phyloP scores from a whole-genome alignment of 2,329 filamentous ascomycete genomes.

The Nothophaeocryptopus gaeumannii region DNA sequence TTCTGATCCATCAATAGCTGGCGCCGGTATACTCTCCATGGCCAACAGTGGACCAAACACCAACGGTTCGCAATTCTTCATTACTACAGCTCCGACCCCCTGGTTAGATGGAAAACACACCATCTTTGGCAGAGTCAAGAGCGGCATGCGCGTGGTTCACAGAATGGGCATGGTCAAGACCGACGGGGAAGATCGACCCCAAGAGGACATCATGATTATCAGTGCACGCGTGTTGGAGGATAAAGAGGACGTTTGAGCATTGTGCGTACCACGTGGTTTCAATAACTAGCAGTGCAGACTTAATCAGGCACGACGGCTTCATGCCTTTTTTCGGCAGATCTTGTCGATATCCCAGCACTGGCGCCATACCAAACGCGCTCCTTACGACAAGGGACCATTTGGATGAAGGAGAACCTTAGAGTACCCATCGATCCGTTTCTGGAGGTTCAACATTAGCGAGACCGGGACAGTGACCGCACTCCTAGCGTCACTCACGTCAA shows the following conservation, averaged over 20 bases:
- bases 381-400: slow-evolving; percentile 48
- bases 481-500: not conserved
- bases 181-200: slow-evolving; percentile 72
- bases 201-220: slow-evolving; percentile 78
- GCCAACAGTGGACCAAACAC: slow-evolving; percentile 91
- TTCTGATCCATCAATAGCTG: not conserved
- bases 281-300: too few relatives aligned
- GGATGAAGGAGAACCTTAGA: slow-evolving; percentile 68
- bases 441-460: slow-evolving; percentile 54
- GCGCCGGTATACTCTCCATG: slow-evolving; percentile 72
- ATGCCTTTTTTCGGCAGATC: too few relatives aligned
- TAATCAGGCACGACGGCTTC: too few relatives aligned
- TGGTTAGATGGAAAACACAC: slow-evolving; percentile 98
- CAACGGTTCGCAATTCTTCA: slow-evolving; percentile 94
- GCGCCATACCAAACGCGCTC: not conserved
- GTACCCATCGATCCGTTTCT: slow-evolving; percentile 63
- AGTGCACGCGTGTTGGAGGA: slow-evolving; percentile 68
- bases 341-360: too few relatives aligned
- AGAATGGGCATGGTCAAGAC: slow-evolving; percentile 87
- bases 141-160: slow-evolving; percentile 77
- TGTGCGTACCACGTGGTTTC: too few relatives aligned
- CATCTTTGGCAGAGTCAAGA: slow-evolving; percentile 88
- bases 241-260: slow-evolving; percentile 54
- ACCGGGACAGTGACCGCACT: not conserved
- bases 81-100: slow-evolving; percentile 88